A percentile compares a stretch with the other conserved stretches of the same genome.
These are phyloP conservation scores for Luzula sylvatica DNA, from an alignment of 176 grass and related monocot genomes.

Conservation along the genomic window DNA sequence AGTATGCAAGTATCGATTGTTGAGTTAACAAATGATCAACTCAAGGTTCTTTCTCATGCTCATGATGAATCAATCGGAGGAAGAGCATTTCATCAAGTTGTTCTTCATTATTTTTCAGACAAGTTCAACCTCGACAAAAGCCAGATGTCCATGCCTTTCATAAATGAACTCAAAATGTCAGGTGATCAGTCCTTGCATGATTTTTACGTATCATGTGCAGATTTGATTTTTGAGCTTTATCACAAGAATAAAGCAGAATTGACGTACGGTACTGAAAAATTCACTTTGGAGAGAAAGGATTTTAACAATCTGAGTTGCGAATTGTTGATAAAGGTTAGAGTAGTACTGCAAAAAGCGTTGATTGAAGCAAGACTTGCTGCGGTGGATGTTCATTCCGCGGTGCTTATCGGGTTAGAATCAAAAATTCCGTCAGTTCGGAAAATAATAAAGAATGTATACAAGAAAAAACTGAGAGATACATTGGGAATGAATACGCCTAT, in stretches of 20 bases:
- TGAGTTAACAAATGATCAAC: slow-evolving; percentile 44
- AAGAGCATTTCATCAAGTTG: slow-evolving; percentile 35
- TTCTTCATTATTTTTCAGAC: slow-evolving; percentile 34
- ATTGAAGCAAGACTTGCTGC: slow-evolving; percentile 22
- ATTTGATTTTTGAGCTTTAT: slow-evolving; percentile 38
- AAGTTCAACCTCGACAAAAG: too few relatives aligned
- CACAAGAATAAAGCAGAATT: slow-evolving; percentile 51
- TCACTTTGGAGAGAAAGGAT: slow-evolving; percentile 50
- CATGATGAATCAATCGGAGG: slow-evolving; percentile 65
- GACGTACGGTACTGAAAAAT: slow-evolving; percentile 35
- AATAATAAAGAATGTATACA: slow-evolving; percentile 65
- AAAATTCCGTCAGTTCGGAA: slow-evolving; percentile 55
- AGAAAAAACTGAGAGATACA: slow-evolving; percentile 31
- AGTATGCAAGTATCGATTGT: slow-evolving; percentile 43
- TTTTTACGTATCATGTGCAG: slow-evolving; percentile 43
- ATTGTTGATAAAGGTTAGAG: slow-evolving; percentile 45
- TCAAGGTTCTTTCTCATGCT: slow-evolving; percentile 51
- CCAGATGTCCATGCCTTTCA: too few relatives aligned
- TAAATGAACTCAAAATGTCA: too few relatives aligned
- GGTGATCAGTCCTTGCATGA: too few relatives aligned
- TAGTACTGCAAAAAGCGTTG: slow-evolving; percentile 50
- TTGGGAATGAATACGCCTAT: too few relatives aligned
- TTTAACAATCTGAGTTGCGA: slow-evolving; percentile 46
- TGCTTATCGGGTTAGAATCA: slow-evolving; percentile 60
- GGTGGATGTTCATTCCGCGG: slow-evolving; percentile 44